These are phyloP conservation scores for Vigna mungo DNA, from an alignment of 306 rosid species.

Conservation along the genomic window DNA sequence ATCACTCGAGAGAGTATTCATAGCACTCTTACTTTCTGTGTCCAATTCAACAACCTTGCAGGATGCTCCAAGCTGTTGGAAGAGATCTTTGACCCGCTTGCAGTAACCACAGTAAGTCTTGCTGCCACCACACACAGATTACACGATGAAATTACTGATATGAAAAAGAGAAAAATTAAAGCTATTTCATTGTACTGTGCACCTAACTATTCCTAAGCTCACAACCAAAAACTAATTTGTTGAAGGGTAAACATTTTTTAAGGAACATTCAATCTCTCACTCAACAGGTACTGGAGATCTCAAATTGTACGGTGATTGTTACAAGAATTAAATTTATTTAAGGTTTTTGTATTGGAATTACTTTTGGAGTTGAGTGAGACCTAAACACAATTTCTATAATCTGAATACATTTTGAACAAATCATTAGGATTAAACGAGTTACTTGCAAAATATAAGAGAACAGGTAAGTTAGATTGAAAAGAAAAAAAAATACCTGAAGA, in stretches of 20 bases:
- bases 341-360: too few relatives aligned
- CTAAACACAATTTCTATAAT: background rate
- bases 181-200: too few relatives aligned
- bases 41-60: conserved; percentile 76
- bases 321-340: too few relatives aligned
- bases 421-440: background rate
- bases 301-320: too few relatives aligned
- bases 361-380: too few relatives aligned
- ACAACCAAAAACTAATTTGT: background rate
- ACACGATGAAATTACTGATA: background rate
- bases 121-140: conserved; percentile 54
- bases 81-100: conserved; percentile 68
- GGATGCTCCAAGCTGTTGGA: conserved; percentile 66
- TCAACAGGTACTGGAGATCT: too few relatives aligned
- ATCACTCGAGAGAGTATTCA: background rate
- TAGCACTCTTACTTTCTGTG: conserved; percentile 58
- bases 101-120: conserved; percentile 90
- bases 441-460: background rate
- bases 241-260: background rate
- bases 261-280: background rate
- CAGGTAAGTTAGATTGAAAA: background rate
- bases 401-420: background rate
- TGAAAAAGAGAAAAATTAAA: background rate
- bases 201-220: background rate
- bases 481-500: conserved; percentile 45